These are phyloP conservation scores for Mallotus japonicus DNA, from an alignment of 441 rosid genomes.

Conservation along the genomic window DNA sequence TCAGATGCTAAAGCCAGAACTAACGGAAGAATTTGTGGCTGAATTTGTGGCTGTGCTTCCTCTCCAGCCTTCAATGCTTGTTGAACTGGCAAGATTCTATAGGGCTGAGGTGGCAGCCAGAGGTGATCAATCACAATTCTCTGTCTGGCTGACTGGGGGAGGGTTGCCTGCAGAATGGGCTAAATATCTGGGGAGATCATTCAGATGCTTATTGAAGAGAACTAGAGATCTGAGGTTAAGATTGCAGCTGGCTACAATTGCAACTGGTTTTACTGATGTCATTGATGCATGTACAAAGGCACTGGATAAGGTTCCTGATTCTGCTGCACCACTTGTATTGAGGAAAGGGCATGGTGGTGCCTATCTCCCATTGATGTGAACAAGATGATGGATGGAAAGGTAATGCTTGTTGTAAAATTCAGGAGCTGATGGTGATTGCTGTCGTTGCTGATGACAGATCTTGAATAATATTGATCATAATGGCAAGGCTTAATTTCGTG, in stretches of 20 bases:
- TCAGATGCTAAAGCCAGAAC: constrained; percentile 91
- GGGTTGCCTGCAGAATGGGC: constrained; percentile 98
- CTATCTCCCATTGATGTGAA: constrained; percentile 91
- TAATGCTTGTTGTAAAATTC: background rate
- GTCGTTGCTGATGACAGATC: background rate
- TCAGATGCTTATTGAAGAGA: constrained; percentile 85
- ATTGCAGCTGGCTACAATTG: constrained; percentile 70
- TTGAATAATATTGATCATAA: background rate
- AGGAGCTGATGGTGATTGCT: background rate
- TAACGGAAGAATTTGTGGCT: constrained; percentile 86
- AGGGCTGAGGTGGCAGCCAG: constrained; percentile 90
- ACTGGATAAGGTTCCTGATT: constrained; percentile 80
- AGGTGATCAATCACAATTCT: constrained; percentile 93
- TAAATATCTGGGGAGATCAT: constrained; percentile 81
- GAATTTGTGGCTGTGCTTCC: constrained; percentile 96
- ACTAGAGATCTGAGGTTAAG: constrained; percentile 79
- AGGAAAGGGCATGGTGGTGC: constrained; percentile 97
- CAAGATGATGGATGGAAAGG: background rate
- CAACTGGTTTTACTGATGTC: constrained; percentile 82
- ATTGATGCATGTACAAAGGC: constrained; percentile 55
- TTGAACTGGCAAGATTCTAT: constrained; percentile 82
- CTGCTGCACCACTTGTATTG: constrained; percentile 71
- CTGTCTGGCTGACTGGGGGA: constrained; percentile 95
- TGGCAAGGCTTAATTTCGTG: background rate
- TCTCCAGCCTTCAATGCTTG: constrained; percentile 85